Evolutionary conservation across 345 rosid species (phyloP).

Genomic region (Turnera subulata): DNA sequence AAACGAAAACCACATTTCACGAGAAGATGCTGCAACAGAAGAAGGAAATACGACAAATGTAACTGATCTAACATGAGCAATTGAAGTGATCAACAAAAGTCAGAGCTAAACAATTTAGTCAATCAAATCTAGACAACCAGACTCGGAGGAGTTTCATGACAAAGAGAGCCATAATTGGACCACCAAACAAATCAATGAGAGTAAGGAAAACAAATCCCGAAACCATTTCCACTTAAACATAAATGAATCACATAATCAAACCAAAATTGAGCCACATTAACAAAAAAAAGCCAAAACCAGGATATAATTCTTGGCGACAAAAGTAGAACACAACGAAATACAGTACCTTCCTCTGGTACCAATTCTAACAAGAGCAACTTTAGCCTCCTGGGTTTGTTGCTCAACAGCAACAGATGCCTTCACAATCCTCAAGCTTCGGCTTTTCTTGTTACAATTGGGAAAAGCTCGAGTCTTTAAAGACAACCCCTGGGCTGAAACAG

Average conservation of each 20-base stretch:
- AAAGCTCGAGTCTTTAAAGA: slow-evolving; percentile 36
- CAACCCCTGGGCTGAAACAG: slow-evolving; percentile 34
- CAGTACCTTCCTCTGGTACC: slow-evolving; percentile 93
- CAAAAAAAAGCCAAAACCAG: not conserved
- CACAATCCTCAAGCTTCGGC: slow-evolving; percentile 21
- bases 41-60: too few relatives aligned
- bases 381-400: slow-evolving; percentile 50
- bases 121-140: not conserved
- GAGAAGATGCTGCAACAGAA: too few relatives aligned
- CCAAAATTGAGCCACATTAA: not conserved
- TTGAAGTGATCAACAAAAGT: not conserved
- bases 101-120: not conserved
- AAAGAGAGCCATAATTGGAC: not conserved
- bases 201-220: not conserved
- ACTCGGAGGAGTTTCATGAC: not conserved
- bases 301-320: slow-evolving; percentile 33
- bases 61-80: too few relatives aligned
- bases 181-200: not conserved
- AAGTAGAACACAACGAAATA: not conserved
- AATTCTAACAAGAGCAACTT: slow-evolving; percentile 66
- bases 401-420: slow-evolving; percentile 73
- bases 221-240: not conserved
- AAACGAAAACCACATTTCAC: too few relatives aligned
- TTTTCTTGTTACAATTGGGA: slow-evolving; percentile 28
- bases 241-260: slow-evolving; percentile 6